These are phyloP conservation scores for Pyrus hybrid DNA, from an alignment of 331 rosid genomes.

Conservation along the genomic window DNA sequence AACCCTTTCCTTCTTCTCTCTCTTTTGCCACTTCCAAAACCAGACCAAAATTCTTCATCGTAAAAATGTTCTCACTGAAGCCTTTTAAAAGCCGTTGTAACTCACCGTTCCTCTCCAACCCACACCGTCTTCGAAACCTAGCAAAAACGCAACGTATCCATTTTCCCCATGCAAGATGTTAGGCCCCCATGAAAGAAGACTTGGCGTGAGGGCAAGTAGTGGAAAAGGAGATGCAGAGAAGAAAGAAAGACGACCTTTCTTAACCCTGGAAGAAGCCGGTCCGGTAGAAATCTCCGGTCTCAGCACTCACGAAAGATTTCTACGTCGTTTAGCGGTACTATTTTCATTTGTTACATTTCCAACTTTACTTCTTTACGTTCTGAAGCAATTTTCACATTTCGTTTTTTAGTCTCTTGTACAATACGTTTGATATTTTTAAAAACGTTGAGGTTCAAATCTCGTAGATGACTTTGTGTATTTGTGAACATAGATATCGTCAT, in stretches of 20 bases:
- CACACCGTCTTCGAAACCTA: background rate
- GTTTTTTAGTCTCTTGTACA: background rate
- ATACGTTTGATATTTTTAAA: too few relatives aligned
- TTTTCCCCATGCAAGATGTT: background rate
- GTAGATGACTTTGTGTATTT: background rate
- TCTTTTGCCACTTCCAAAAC: background rate
- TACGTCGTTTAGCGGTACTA: slow-evolving; percentile 41
- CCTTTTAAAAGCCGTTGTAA: background rate
- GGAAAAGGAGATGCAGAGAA: background rate
- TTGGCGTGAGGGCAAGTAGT: background rate
- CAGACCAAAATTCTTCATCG: background rate
- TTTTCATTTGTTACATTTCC: background rate
- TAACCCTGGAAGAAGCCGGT: slow-evolving; percentile 41
- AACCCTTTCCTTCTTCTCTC: slow-evolving; percentile 12
- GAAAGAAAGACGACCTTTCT: slow-evolving; percentile 23
- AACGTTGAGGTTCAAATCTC: background rate
- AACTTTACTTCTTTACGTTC: too few relatives aligned
- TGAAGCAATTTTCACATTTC: background rate
- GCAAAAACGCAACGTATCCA: background rate
- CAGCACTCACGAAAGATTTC: slow-evolving; percentile 43
- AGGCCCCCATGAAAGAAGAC: background rate
- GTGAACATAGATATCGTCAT: slow-evolving; percentile 38
- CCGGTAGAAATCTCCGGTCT: slow-evolving; percentile 42
- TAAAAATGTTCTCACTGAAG: slow-evolving; percentile 15
- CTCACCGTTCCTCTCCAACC: slow-evolving; percentile 4